These are phyloP conservation scores for Eucalyptus erythrocorys DNA, from an alignment of 345 rosid species.

Conservation along the genomic window DNA sequence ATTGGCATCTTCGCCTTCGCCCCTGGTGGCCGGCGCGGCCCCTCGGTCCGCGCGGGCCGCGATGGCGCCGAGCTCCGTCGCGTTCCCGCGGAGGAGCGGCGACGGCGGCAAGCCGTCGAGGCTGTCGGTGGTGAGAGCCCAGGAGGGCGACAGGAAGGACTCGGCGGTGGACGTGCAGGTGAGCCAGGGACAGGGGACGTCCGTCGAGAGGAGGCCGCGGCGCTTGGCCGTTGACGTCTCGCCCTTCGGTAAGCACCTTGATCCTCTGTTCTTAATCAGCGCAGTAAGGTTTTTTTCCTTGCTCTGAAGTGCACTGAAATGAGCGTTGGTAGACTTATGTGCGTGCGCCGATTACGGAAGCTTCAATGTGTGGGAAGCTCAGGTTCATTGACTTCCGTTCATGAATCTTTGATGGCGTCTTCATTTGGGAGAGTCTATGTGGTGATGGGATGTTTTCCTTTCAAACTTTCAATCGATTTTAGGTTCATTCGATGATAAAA, in stretches of 20 bases:
- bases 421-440: neutral
- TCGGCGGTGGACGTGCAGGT: constrained; percentile 42
- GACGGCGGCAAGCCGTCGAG: neutral
- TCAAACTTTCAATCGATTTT: neutral
- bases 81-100: constrained; percentile 1
- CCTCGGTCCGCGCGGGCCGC: neutral
- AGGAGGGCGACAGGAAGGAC: constrained; percentile 22
- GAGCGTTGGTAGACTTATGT: neutral
- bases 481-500: neutral
- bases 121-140: constrained; percentile 13
- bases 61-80: constrained; percentile 3
- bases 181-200: constrained; percentile 16
- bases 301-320: neutral
- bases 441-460: neutral
- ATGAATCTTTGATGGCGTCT: neutral
- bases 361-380: neutral
- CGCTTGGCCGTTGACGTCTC: constrained; percentile 36
- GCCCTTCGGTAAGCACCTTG: constrained; percentile 39
- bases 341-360: neutral
- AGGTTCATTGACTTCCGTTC: neutral
- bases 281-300: neutral
- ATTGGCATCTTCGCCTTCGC: neutral
- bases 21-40: neutral
- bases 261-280: neutral
- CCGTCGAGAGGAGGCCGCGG: constrained; percentile 33